Evolutionary conservation across 106 monocot genomes (phyloP).

Genomic region (Platanthera guangdongensis): DNA sequence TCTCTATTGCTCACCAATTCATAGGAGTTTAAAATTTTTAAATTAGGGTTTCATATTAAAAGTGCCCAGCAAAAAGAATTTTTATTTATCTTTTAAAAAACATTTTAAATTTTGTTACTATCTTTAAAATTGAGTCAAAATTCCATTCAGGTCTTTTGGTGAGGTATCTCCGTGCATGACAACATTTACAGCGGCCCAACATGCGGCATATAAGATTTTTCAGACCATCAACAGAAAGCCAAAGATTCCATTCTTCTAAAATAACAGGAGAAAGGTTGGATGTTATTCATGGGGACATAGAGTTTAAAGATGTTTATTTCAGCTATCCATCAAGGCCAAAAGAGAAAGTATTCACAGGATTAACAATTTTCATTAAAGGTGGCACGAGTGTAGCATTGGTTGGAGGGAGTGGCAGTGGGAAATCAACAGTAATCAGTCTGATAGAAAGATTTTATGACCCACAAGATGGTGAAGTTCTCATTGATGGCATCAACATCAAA

Average conservation of each 20-base stretch:
- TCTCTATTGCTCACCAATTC: too few species aligned
- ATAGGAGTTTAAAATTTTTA: too few species aligned
- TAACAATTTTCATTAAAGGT: conserved; percentile 25
- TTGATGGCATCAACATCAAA: conserved; percentile 33
- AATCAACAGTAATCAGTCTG: conserved; percentile 43
- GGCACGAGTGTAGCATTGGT: conserved; percentile 37
- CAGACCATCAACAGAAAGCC: conserved; percentile 62
- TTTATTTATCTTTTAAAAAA: too few species aligned
- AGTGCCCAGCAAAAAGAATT: too few species aligned
- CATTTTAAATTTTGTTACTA: not conserved
- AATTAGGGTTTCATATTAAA: too few species aligned
- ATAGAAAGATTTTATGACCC: conserved; percentile 49
- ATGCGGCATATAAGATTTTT: conserved; percentile 66
- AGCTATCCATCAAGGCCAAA: conserved; percentile 58
- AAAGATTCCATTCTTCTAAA: conserved; percentile 46
- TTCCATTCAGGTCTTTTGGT: conserved; percentile 30
- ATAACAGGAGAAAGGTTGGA: conserved; percentile 26
- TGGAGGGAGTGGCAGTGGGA: conserved; percentile 49
- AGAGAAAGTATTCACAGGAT: conserved; percentile 48
- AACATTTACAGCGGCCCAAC: conserved; percentile 53
- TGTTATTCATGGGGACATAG: conserved; percentile 44
- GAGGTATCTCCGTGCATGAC: conserved; percentile 40
- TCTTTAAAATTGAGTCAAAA: not conserved
- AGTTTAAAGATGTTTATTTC: conserved; percentile 49
- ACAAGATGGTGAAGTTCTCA: conserved; percentile 32